phyloP scores from a whole-genome alignment of 2,329 filamentous ascomycete genomes.

The Exophiala dermatitidis region DNA sequence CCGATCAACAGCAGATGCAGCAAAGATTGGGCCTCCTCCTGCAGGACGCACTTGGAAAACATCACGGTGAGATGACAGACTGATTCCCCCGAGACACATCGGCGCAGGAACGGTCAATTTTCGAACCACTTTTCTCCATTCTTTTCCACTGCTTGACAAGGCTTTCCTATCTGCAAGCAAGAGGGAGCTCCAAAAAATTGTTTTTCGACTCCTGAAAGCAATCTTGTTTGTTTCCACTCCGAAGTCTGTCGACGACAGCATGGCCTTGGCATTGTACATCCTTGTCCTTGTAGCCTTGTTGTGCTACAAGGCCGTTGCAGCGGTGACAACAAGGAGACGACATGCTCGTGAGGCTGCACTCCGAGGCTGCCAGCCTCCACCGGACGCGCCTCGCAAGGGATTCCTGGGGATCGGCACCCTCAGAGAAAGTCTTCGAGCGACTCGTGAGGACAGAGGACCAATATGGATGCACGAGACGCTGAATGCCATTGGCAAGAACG shows the following conservation, averaged over 20 bases:
- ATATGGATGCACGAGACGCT: constrained; percentile 32
- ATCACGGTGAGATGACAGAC: no score
- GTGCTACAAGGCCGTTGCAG: constrained; percentile 27
- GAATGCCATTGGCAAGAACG: constrained; percentile 28
- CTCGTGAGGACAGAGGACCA: constrained; percentile 32
- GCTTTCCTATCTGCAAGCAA: no score
- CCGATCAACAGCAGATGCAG: no score
- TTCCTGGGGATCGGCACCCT: constrained; percentile 31
- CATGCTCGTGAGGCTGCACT: constrained; percentile 28
- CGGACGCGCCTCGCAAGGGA: constrained; percentile 31
- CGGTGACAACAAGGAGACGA: constrained; percentile 26
- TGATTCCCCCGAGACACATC: no score
- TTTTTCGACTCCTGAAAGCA: not conserved
- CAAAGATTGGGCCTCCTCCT: no score
- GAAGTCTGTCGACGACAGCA: not conserved
- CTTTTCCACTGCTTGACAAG: no score
- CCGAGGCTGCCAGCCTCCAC: constrained; percentile 31
- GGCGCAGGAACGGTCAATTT: no score
- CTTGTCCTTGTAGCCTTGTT: constrained; percentile 16
- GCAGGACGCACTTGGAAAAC: no score
- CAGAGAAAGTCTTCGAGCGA: constrained; percentile 32
- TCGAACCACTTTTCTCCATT: no score
- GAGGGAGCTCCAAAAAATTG: no score
- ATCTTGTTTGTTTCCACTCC: not conserved
- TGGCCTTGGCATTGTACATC: not conserved